Evolutionary conservation across 2,329 filamentous ascomycete genomes (phyloP).

Genomic region (Alternaria gansuensis): DNA sequence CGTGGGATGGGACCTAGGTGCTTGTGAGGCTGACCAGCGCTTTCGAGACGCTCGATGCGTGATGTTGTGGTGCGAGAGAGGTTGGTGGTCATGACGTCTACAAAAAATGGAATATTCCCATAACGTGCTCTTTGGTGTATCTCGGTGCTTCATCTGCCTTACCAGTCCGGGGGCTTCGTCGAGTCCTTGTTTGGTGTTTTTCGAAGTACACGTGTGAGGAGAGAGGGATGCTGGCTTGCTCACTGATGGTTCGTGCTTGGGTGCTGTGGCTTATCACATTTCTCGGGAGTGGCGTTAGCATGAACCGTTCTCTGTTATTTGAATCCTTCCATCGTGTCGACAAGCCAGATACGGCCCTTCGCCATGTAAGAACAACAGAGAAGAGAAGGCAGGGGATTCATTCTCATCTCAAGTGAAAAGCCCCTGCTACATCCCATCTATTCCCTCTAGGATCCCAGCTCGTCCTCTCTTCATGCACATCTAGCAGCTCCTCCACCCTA

Average conservation of each 20-base stretch:
- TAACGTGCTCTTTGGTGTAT: conserved; percentile 35
- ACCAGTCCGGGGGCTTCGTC: conserved; percentile 44
- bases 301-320: not conserved
- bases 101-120: conserved; percentile 15
- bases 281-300: conserved; percentile 30
- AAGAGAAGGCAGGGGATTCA: conserved; percentile 20
- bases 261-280: conserved; percentile 50
- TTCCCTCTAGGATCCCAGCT: conserved; percentile 71
- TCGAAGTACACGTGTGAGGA: conserved; percentile 49
- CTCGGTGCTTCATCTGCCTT: conserved; percentile 39
- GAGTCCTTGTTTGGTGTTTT: conserved; percentile 45
- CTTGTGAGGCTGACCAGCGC: not conserved
- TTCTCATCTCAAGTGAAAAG: conserved; percentile 50
- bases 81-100: not conserved
- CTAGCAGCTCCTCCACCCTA: conserved; percentile 65
- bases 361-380: not conserved
- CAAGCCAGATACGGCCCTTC: not conserved
- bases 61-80: not conserved
- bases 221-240: conserved; percentile 51
- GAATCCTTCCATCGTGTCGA: not conserved
- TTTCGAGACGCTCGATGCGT: conserved; percentile 1
- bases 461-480: conserved; percentile 71
- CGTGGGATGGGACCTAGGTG: not conserved
- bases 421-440: conserved; percentile 47
- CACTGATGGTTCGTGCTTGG: conserved; percentile 48